Conservation (phyloP, 805 yeast genomes). For the Candida morakotiae region DNA sequence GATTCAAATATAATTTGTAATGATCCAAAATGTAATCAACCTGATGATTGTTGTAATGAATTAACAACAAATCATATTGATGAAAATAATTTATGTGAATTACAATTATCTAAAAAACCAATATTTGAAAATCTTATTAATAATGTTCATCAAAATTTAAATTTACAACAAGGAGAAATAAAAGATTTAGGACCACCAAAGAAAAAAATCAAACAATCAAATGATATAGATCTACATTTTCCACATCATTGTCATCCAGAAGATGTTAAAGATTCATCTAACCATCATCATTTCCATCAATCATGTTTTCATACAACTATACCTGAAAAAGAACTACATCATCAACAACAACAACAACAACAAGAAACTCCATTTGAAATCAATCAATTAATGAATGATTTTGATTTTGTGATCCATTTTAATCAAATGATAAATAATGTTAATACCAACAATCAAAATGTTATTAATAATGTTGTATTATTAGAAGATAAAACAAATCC, state of each 20-base stretch:
- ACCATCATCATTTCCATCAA: conserved; percentile 30
- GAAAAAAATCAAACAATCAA: conserved; percentile 10
- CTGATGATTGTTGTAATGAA: conserved; percentile 6
- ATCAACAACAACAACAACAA: conserved; percentile 1
- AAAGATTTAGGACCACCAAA: conserved; percentile 3
- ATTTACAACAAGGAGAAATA: conserved; percentile 6
- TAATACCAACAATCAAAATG: neutral
- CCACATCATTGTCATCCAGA: conserved; percentile 35
- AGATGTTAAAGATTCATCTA: conserved; percentile 5
- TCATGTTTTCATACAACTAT: conserved; percentile 44
- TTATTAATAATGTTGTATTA: neutral
- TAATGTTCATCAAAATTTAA: conserved; percentile 29
- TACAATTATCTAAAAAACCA: conserved; percentile 25
- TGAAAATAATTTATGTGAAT: conserved; percentile 23
- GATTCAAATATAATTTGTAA: conserved; percentile 2
- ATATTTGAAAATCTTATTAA: conserved; percentile 37
- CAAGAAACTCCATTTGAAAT: conserved; percentile 2
- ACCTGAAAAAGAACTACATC: conserved; percentile 26
- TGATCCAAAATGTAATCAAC: conserved; percentile 8
- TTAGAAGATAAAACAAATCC: neutral
- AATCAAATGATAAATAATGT: conserved; percentile 13
- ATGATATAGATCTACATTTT: conserved; percentile 30
- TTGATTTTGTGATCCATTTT: conserved; percentile 35
- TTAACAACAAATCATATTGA: conserved; percentile 8
- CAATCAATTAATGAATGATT: conserved; percentile 24